Base-by-base conservation (phyloP, 805 yeast species). In the Wickerhamomyces strasburgensis region DNA sequence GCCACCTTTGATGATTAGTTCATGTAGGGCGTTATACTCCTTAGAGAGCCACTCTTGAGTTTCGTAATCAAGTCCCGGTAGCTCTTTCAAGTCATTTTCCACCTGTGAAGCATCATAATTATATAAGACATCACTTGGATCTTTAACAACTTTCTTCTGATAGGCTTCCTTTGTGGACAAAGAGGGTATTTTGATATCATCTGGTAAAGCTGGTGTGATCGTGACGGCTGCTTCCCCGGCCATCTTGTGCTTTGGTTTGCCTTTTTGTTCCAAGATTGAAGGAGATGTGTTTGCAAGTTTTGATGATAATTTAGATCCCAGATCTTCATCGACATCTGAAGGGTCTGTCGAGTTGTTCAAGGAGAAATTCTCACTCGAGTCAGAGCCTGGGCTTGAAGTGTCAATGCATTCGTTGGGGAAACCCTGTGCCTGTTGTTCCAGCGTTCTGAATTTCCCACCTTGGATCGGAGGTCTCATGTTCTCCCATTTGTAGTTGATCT, bases 381-480 rank as follows among this genome's bases (percentile, higher is more conserved):
- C 33, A 27, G 35, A 24, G 21, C 25, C 8, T 2, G 34, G 14
- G 19, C 29, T 6, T 5, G 25, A 11, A 14, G 19, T 29, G 14
- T 25, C 31, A 15, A 13, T 17, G 3, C 19, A 11, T 3, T 19
- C 19, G 11, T 29, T 9, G 26, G 15, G 24, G 17, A 11, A 9
- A 9, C 25, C 8, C 25, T 23, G 10, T 23, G 10, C 35, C 39
- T 53, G 51, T 37, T 63, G 58, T 21, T 56, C 61, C 14, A 56
- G 37, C 1, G 57, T 48, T 15, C 64, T 52, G 52, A 63, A 78
- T 17, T 39, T 42, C 1, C 86, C 95, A 11, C 95, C 95, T 60
- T 86, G 95, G 44, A 87, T 84, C 2, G 96, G 96, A 4, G 96
- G 96, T 24, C 84, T 56, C 57, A 87, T 60, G 58, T 84, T 83